phyloP scores from a whole-genome alignment of 768 basidiomycete genomes.

The Naganishia onofrii region DNA sequence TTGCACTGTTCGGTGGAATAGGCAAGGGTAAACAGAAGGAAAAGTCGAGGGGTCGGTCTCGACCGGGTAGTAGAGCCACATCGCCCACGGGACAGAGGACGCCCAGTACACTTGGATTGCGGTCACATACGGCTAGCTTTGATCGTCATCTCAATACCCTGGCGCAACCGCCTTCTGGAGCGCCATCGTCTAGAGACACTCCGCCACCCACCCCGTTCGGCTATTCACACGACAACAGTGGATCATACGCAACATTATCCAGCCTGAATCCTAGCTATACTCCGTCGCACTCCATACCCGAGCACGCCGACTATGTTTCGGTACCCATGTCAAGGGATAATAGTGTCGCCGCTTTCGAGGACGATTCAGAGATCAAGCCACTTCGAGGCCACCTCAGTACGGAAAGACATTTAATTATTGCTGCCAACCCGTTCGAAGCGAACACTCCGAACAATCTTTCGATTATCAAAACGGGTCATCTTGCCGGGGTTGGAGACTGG shows the following conservation, averaged over 20 bases:
- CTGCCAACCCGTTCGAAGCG: constrained; percentile 40
- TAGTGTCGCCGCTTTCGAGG: constrained; percentile 11
- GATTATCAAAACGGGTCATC: constrained; percentile 39
- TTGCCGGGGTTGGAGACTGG: constrained; percentile 35
- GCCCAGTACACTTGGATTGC: constrained; percentile 5
- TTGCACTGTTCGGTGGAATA: constrained; percentile 24
- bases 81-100: constrained; percentile 30
- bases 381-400: constrained; percentile 43
- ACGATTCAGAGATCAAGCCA: constrained; percentile 27
- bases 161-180: background rate
- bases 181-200: background rate
- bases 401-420: constrained; percentile 39
- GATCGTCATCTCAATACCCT: constrained; percentile 12
- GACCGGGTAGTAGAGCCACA: constrained; percentile 32
- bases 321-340: constrained; percentile 24
- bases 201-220: constrained; percentile 18
- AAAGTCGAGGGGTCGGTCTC: constrained; percentile 13
- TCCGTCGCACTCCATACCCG: constrained; percentile 9
- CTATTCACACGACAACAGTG: constrained; percentile 14
- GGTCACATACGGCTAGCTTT: constrained; percentile 8
- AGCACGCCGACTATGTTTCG: constrained; percentile 23
- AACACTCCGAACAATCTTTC: constrained; percentile 32
- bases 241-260: constrained; percentile 16
- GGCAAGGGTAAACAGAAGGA: constrained; percentile 31
- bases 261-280: constrained; percentile 23